A percentile compares a stretch with the other conserved stretches of the same genome.
phyloP scores from a whole-genome alignment of 2,329 filamentous ascomycete species.

The Beauveria rudraprayagi region DNA sequence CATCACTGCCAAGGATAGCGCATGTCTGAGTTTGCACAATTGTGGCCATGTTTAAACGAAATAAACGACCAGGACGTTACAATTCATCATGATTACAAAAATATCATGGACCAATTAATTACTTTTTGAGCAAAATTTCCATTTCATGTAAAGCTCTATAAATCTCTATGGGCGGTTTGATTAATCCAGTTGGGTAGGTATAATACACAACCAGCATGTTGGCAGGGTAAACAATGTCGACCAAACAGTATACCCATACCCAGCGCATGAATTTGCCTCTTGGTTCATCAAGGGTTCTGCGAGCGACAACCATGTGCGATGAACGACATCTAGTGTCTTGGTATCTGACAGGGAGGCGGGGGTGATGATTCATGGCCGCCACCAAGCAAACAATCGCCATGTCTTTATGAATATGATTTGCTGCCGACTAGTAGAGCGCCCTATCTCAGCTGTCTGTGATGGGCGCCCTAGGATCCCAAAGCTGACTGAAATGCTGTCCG shows the following conservation, averaged over 20 bases:
- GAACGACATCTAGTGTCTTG: background rate
- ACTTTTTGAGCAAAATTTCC: too few species aligned
- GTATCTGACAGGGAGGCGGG: background rate
- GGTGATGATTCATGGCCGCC: background rate
- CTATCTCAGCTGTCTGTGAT: background rate
- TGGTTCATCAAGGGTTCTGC: background rate
- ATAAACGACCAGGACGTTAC: too few species aligned
- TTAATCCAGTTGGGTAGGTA: background rate
- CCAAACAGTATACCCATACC: background rate
- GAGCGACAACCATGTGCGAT: background rate
- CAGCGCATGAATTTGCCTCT: background rate
- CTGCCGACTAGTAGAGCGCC: background rate
- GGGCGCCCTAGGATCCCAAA: background rate
- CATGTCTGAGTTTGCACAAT: too few species aligned
- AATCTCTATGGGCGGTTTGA: background rate
- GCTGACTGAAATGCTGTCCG: background rate
- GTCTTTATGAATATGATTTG: background rate
- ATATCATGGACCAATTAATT: too few species aligned
- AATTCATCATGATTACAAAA: too few species aligned
- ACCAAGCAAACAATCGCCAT: background rate
- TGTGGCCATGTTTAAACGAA: too few species aligned
- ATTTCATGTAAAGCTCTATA: background rate
- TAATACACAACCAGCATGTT: background rate
- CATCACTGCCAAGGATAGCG: too few species aligned
- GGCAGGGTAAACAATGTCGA: background rate